Evolutionary conservation across 2,329 filamentous ascomycete species (phyloP).

Genomic region (Cordyceps militaris): DNA sequence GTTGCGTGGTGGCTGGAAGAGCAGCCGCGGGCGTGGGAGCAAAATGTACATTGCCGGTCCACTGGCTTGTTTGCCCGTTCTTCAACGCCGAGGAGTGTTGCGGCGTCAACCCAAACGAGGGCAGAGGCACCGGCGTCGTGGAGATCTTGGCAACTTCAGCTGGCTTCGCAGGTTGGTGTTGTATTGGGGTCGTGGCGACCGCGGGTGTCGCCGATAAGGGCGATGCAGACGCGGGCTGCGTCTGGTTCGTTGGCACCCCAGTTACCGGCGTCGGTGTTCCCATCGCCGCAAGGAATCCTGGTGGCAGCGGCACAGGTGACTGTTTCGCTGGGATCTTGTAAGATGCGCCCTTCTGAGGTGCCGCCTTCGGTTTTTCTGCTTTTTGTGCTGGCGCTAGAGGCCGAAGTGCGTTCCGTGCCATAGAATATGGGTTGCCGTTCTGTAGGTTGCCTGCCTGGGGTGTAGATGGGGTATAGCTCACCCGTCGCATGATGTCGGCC

Average conservation of each 20-base stretch:
- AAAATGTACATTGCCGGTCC: background rate
- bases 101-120: conserved; percentile 15
- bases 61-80: background rate
- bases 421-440: background rate
- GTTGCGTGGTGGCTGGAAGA: background rate
- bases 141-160: conserved; percentile 15
- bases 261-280: conserved; percentile 22
- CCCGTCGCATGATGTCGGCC: conserved; percentile 19
- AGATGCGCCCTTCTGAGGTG: conserved; percentile 19
- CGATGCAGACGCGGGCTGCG: conserved; percentile 1
- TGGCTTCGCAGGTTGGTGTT: background rate
- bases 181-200: background rate
- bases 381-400: conserved; percentile 14
- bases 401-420: background rate
- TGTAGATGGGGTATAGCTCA: background rate
- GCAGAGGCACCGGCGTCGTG: conserved; percentile 28
- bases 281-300: conserved; percentile 37
- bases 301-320: conserved; percentile 38
- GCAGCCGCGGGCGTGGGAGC: background rate
- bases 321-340: conserved; percentile 34
- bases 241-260: conserved; percentile 15
- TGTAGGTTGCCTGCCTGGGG: background rate
- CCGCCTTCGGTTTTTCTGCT: conserved; percentile 20
- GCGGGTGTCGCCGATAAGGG: background rate
- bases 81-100: background rate